These are phyloP conservation scores for Graphilbum ipis-grandicollis DNA, from an alignment of 2,329 filamentous ascomycete species.

Conservation along the genomic window DNA sequence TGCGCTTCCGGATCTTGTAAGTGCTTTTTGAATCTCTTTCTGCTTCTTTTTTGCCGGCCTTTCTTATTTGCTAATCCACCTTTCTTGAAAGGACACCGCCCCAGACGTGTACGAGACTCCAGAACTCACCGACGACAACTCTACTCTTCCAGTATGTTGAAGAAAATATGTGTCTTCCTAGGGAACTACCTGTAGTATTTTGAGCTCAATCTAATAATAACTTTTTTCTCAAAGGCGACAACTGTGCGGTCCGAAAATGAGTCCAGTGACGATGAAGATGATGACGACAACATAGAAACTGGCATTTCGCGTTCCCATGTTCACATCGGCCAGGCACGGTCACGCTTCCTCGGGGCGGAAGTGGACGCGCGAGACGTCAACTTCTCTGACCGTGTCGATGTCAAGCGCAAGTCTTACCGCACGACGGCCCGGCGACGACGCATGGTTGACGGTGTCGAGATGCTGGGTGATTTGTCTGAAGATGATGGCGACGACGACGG, in stretches of 20 bases:
- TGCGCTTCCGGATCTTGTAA: constrained; percentile 60
- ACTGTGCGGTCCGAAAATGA: constrained; percentile 43
- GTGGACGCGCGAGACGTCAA: constrained; percentile 67
- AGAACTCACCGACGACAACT: constrained; percentile 77
- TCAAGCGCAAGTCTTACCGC: constrained; percentile 70
- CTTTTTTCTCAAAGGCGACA: no score
- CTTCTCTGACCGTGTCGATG: constrained; percentile 76
- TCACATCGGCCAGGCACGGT: constrained; percentile 62
- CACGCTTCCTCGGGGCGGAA: constrained; percentile 56
- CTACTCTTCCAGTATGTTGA: constrained; percentile 54
- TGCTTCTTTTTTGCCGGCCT: background rate
- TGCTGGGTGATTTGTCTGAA: constrained; percentile 60
- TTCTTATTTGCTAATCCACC: background rate
- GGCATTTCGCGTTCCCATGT: constrained; percentile 63
- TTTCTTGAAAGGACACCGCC: constrained; percentile 79
- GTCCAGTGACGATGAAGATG: constrained; percentile 43
- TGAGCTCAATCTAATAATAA: no score
- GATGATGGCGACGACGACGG: constrained; percentile 20
- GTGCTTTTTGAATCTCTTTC: constrained; percentile 7
- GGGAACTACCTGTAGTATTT: no score
- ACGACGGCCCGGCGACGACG: constrained; percentile 17
- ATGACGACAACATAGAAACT: constrained; percentile 41
- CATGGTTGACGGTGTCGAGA: constrained; percentile 18
- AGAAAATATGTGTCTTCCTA: no score
- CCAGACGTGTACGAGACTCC: constrained; percentile 96